Percentiles rank a stretch among this genome's conserved stretches.
Evolutionary conservation across 2,329 filamentous ascomycete species (phyloP).

Genomic region (Hawksworthiomyces lignivorus): DNA sequence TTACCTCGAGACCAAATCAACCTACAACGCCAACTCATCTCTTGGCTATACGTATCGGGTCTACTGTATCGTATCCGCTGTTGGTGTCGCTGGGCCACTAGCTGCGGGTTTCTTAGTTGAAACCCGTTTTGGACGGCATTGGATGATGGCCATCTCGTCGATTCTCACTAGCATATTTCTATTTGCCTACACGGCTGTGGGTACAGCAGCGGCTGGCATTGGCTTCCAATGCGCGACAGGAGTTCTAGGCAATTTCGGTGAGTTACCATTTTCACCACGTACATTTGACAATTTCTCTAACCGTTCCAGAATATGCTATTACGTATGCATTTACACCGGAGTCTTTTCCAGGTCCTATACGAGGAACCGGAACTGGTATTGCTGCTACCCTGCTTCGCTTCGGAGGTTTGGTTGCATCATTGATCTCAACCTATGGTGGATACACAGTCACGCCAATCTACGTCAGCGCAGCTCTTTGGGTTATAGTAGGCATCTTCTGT

Average conservation of each 20-base stretch:
- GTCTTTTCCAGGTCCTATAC: constrained; percentile 67
- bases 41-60: constrained; percentile 69
- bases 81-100: constrained; percentile 41
- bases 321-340: constrained; percentile 73
- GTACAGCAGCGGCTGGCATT: constrained; percentile 53
- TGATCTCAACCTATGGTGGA: constrained; percentile 12
- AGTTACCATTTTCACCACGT: constrained; percentile 65
- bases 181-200: constrained; percentile 61
- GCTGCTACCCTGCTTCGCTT: constrained; percentile 58
- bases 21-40: constrained; percentile 58
- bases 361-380: constrained; percentile 71
- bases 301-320: constrained; percentile 54
- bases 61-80: constrained; percentile 13
- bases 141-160: constrained; percentile 59
- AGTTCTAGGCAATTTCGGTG: constrained; percentile 21
- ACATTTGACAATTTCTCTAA: constrained; percentile 37
- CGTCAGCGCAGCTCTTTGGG: constrained; percentile 65
- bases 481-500: constrained; percentile 50
- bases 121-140: constrained; percentile 59
- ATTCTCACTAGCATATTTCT: constrained; percentile 64
- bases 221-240: constrained; percentile 68
- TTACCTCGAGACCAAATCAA: constrained; percentile 32
- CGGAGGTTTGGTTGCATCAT: constrained; percentile 10
- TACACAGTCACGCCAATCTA: constrained; percentile 40
- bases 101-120: constrained; percentile 65